Base-by-base conservation (phyloP, 345 rosid genomes). In the Lepidium africanum region DNA sequence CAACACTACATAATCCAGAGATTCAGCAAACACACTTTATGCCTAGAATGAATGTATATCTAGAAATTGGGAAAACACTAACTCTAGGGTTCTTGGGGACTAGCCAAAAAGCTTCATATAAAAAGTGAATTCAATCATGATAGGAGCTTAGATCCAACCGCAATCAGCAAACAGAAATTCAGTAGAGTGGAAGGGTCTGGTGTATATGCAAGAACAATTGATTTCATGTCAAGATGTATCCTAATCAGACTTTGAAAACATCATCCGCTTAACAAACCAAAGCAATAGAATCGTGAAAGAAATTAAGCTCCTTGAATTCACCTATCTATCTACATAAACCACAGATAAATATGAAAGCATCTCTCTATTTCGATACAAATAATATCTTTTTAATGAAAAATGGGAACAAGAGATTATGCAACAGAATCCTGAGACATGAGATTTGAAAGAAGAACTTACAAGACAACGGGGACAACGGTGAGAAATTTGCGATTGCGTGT, bases 401-500 rank as follows among this genome's bases (percentile, higher is more conserved):
- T 27, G 6, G 12, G 19, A 25, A 9, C 17, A 59, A 9, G 49
- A 41, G 10, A 27, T n/a, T 32, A 9, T 30, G 33, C 33, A 30
- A 30, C 33, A 30, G 51, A 21, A 56, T 3, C 32, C 30, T 5
- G 4, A 14, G 4, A 8, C 10, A 43, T 43, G 7, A 30, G 62
- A 38, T 17, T 2, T 17, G 27, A 5, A 42, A 40, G 37, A 16
- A 46, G 23, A 52, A 81, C 92, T 85, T 84, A 89, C 93, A 89
- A 79, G 60, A 89, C 91, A 56, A 85, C 82, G 52, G 93, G 96
- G 12, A 89, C 87, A 69, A 85, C 86, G 61, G 90, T 87, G 77
- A 90, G 77, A 54, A 86, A 88, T 81, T 83, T 88, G 42, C 92
- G 73, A 55, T 90, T 84, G 46, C 88, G 89, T 2, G 96, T 90